A percentile compares a stretch with the other conserved stretches of the same genome.
Evolutionary conservation across 164 flowering plant species (phyloP).

Genomic region (Vitis rotundifolia): DNA sequence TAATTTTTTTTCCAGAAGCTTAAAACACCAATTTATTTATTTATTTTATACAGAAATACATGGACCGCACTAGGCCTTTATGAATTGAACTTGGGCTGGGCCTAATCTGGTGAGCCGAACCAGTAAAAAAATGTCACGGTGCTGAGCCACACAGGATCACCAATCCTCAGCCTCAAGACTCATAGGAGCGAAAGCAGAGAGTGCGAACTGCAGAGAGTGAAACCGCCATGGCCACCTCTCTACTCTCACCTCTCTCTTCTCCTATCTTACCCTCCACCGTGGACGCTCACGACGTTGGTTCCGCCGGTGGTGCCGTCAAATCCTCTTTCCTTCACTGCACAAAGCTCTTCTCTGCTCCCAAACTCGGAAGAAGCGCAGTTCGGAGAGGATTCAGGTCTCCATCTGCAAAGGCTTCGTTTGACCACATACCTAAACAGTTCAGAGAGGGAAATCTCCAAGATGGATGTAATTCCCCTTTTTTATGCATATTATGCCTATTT

Average conservation of each 20-base stretch:
- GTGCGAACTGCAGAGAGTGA: no score
- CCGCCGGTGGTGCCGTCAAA: background rate
- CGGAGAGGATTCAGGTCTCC: conserved; percentile 34
- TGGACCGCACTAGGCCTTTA: no score
- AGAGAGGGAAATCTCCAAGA: conserved; percentile 77
- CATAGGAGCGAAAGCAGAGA: no score
- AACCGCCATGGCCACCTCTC: conserved; percentile 44
- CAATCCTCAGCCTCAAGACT: no score
- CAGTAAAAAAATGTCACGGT: no score
- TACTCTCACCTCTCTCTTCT: conserved; percentile 35
- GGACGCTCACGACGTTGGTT: conserved; percentile 4
- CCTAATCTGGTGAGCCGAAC: no score
- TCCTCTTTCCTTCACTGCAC: conserved; percentile 4
- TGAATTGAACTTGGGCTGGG: no score
- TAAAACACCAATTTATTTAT: no score
- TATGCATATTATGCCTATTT: background rate
- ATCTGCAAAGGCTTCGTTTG: conserved; percentile 28
- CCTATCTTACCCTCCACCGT: conserved; percentile 12
- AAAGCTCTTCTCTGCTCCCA: conserved; percentile 9
- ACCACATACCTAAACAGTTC: conserved; percentile 79
- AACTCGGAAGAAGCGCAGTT: background rate
- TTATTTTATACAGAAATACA: no score
- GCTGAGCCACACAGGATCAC: no score
- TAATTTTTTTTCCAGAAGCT: no score
- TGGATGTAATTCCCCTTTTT: conserved; percentile 55